A percentile compares a stretch with the other conserved stretches of the same genome.
These are phyloP conservation scores for Lactuca saligna DNA, from an alignment of 129 eudicot species.

Conservation along the genomic window DNA sequence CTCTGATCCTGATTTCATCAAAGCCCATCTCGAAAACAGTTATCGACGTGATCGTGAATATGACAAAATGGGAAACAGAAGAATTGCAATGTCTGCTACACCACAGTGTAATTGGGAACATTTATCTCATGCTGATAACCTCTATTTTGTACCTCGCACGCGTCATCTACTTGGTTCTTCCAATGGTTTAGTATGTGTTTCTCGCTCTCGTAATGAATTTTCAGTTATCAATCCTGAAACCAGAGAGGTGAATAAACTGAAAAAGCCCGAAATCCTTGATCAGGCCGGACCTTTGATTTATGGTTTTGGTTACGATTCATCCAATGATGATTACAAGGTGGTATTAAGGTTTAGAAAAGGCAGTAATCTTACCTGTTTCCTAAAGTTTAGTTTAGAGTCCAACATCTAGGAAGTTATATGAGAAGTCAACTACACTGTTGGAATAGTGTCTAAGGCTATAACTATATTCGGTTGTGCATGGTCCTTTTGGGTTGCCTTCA, in stretches of 20 bases:
- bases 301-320: conserved; percentile 31
- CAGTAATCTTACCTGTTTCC: neutral
- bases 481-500: no score
- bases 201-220: neutral
- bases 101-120: neutral
- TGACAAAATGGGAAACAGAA: neutral
- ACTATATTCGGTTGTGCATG: no score
- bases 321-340: conserved; percentile 25
- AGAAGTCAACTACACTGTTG: neutral
- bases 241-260: conserved; percentile 23
- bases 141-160: neutral
- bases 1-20: neutral
- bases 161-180: conserved; percentile 23
- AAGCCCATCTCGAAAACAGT: conserved; percentile 2
- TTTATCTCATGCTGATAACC: neutral
- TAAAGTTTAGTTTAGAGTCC: conserved; percentile 18
- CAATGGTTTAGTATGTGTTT: conserved; percentile 20
- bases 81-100: neutral
- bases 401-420: conserved; percentile 20
- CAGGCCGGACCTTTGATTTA: neutral
- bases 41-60: no score
- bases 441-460: no score
- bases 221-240: conserved; percentile 16
- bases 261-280: neutral
- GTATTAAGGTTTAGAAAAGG: conserved; percentile 3